Conservation (phyloP, 331 rosid genomes). For the Saraca asoca region DNA sequence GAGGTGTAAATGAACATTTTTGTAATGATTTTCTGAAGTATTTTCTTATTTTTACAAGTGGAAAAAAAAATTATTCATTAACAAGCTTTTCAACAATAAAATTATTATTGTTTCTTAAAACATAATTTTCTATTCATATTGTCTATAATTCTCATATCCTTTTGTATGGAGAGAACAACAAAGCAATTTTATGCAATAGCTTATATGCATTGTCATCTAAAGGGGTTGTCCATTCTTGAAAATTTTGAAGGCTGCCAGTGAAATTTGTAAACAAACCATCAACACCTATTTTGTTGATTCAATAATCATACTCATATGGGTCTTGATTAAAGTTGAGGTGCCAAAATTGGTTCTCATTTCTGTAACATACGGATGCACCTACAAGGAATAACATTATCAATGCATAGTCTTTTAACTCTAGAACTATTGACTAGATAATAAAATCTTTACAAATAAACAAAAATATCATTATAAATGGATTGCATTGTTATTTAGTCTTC, state of each 20-base stretch:
- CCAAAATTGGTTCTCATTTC: constrained; percentile 67
- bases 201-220: constrained; percentile 43
- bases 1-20: too few relatives aligned
- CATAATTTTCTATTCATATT: background rate
- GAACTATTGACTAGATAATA: constrained; percentile 15
- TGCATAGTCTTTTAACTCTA: constrained; percentile 20
- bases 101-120: background rate
- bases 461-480: background rate
- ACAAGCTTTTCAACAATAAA: too few relatives aligned
- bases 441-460: constrained; percentile 6
- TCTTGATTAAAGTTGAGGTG: constrained; percentile 76
- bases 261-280: constrained; percentile 92
- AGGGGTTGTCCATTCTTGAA: constrained; percentile 54
- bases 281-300: constrained; percentile 76
- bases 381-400: constrained; percentile 29
- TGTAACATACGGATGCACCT: constrained; percentile 93
- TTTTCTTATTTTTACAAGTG: too few relatives aligned
- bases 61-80: too few relatives aligned
- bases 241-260: constrained; percentile 77
- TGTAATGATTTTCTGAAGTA: too few relatives aligned
- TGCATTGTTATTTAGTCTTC: too few relatives aligned
- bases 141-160: background rate
- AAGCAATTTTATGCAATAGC: constrained; percentile 66
- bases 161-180: constrained; percentile 47
- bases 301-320: constrained; percentile 73